These are phyloP conservation scores for Exidia glandulosa DNA, from an alignment of 768 basidiomycete species.

Conservation along the genomic window DNA sequence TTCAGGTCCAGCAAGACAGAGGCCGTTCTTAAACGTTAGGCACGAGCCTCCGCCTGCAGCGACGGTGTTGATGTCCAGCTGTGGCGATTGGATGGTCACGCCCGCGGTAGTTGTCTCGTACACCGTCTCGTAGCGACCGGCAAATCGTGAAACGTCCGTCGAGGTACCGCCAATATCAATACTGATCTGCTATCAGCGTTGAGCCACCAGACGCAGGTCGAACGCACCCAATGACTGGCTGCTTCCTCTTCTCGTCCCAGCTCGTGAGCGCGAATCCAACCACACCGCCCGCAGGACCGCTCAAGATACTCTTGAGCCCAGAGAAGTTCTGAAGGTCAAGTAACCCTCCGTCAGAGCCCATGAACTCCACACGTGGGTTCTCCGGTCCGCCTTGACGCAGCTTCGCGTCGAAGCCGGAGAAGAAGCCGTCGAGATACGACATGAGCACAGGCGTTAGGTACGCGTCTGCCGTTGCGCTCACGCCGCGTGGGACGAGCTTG, in stretches of 20 bases:
- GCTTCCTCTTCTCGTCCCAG: conserved; percentile 62
- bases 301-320: conserved; percentile 85
- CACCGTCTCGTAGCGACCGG: conserved; percentile 82
- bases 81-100: conserved; percentile 83
- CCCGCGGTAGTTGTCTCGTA: conserved; percentile 96
- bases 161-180: conserved; percentile 93
- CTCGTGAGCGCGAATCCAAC: conserved; percentile 91
- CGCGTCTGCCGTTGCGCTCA: conserved; percentile 88
- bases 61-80: conserved; percentile 92
- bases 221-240: conserved; percentile 75
- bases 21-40: conserved; percentile 77
- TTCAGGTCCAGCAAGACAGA: conserved; percentile 86
- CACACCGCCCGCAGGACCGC: conserved; percentile 91
- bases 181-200: conserved; percentile 25
- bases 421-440: conserved; percentile 85
- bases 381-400: conserved; percentile 46
- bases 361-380: conserved; percentile 68
- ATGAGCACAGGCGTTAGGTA: conserved; percentile 85
- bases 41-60: conserved; percentile 93
- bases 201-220: neutral
- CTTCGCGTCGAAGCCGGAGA: conserved; percentile 71
- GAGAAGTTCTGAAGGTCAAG: conserved; percentile 77
- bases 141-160: conserved; percentile 89
- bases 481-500: conserved; percentile 88
- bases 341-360: conserved; percentile 88